phyloP scores from a whole-genome alignment of 768 basidiomycete genomes.

The Xerocomus spinulosus region DNA sequence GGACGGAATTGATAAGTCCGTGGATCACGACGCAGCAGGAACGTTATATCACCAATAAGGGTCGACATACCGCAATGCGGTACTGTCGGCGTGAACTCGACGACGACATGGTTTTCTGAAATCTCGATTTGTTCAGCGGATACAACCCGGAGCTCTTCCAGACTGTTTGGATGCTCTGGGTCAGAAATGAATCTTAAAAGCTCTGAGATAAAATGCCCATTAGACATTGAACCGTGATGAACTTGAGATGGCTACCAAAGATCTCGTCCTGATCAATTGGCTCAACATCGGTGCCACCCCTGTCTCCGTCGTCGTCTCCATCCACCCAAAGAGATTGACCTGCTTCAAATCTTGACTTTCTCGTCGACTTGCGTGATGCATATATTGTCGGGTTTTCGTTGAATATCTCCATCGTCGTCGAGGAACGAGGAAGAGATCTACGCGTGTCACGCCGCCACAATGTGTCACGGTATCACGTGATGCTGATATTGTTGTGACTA shows the following conservation, averaged over 20 bases:
- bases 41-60: conserved; percentile 64
- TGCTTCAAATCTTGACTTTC: conserved; percentile 38
- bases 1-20: background rate
- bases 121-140: conserved; percentile 79
- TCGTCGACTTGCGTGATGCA: conserved; percentile 41
- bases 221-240: background rate
- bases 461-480: conserved; percentile 23
- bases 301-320: conserved; percentile 38
- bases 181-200: conserved; percentile 90
- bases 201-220: conserved; percentile 46
- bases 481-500: background rate
- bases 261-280: conserved; percentile 90
- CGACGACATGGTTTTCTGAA: conserved; percentile 59
- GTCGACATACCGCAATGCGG: conserved; percentile 98
- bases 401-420: conserved; percentile 54
- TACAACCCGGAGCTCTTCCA: conserved; percentile 95
- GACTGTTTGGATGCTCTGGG: conserved; percentile 89
- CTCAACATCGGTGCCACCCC: conserved; percentile 42
- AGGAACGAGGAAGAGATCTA: conserved; percentile 1
- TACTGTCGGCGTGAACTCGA: conserved; percentile 96
- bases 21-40: background rate
- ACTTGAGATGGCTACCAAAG: conserved; percentile 55
- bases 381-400: conserved; percentile 92
- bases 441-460: conserved; percentile 12
- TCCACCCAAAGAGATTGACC: conserved; percentile 61